Base-by-base conservation (phyloP, 371 early-diverging fungal species). In the Rhizopus arrhizus region DNA sequence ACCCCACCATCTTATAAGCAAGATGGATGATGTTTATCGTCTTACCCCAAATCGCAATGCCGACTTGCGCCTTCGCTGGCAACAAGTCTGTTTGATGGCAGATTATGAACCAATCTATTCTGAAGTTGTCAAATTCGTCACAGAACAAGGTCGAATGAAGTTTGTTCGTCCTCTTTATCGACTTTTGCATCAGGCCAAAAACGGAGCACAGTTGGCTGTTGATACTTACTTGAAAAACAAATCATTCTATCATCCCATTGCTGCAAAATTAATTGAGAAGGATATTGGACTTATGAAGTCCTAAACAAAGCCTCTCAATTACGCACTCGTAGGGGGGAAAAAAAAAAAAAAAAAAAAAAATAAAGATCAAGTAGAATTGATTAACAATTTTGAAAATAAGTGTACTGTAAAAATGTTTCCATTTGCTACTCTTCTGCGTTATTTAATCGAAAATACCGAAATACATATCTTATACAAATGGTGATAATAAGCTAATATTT, bases 131-230 rank as follows among this genome's bases (percentile, higher is more conserved):
- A 78, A 78, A 16, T 95, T 98, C 70, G 75, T 96, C 7, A 86
- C 85, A 4, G 81, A 86, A 56, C 94, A 95, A 73, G 98, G 98
- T 11, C 82, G 98, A 48, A 97, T 97, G 98, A 98, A 98, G 78
- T 96, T 85, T 72, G 92, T 94, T 3, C 77, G 94, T 35, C 90
- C 91, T 55, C 79, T 95, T 29, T 94, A 91, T 69, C 83, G 91
- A 46, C 69, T 75, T 16, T 65, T 91, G 12, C 76, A 82, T 75
- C 72, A 81, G 52, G 84, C 85, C 53, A 77, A 78, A 53, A 84
- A 85, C 64, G 96, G 95, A 9, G 74, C 80, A 32, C 75, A 84
- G 29, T 68, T 96, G 42, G 97, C 98, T 13, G 78, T 75, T 62
- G 73, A 89, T 61, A 94, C 95, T 3, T 98, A 93, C 70, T 43